These are phyloP conservation scores for Cucurbita moschata DNA, from an alignment of 306 rosid species.

Conservation along the genomic window DNA sequence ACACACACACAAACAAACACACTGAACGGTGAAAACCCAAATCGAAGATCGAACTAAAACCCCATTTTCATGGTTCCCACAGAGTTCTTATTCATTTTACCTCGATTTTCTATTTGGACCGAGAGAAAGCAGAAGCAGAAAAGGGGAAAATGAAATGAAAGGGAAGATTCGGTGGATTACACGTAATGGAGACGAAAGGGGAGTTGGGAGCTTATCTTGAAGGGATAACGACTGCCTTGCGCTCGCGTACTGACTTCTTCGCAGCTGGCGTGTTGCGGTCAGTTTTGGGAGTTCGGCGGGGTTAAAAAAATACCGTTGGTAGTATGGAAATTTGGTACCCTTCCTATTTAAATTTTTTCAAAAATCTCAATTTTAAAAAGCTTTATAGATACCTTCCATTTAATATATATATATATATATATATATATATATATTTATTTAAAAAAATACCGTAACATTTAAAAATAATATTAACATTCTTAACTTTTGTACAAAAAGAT, in stretches of 20 bases:
- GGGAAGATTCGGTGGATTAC: neutral
- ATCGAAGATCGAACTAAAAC: neutral
- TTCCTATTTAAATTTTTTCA: no score
- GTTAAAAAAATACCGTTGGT: no score
- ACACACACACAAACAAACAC: neutral
- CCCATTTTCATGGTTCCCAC: neutral
- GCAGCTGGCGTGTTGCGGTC: neutral
- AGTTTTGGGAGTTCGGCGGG: neutral
- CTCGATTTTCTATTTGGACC: neutral
- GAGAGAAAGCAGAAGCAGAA: neutral
- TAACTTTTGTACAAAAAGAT: no score
- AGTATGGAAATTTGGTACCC: no score
- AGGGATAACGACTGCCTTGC: neutral
- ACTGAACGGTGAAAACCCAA: neutral
- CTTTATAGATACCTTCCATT: no score
- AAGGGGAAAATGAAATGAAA: neutral
- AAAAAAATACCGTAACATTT: no score
- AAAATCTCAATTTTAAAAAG: no score
- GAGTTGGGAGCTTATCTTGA: neutral
- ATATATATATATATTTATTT: no score
- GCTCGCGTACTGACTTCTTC: neutral
- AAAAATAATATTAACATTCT: no score
- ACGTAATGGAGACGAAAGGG: neutral
- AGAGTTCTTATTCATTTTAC: neutral
- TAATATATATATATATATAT: no score